Percentiles rank a stretch among this genome's conserved stretches.
Conservation (phyloP, 2,329 filamentous ascomycete genomes). For the Fusarium subglutinans region DNA sequence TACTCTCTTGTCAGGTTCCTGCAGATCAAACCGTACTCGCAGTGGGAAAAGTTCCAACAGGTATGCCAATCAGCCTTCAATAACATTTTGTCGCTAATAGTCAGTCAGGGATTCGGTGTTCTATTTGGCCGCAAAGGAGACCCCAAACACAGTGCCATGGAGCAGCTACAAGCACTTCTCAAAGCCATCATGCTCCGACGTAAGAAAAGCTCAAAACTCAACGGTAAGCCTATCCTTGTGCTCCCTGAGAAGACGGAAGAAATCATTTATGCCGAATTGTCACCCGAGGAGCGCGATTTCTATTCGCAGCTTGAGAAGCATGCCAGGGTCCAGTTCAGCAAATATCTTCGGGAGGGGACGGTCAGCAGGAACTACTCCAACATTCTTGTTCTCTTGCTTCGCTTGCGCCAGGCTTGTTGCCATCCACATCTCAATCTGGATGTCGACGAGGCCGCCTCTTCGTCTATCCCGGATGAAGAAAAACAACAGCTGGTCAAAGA, state of each 20-base stretch:
- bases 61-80: slow-evolving; percentile 48
- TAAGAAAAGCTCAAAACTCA: slow-evolving; percentile 80
- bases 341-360: slow-evolving; percentile 74
- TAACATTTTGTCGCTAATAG: neutral
- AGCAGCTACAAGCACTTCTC: slow-evolving; percentile 76
- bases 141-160: slow-evolving; percentile 72
- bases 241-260: slow-evolving; percentile 81
- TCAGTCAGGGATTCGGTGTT: slow-evolving; percentile 52
- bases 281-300: slow-evolving; percentile 76
- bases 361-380: slow-evolving; percentile 78
- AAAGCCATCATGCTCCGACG: slow-evolving; percentile 85
- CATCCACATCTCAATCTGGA: slow-evolving; percentile 46
- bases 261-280: slow-evolving; percentile 77
- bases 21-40: slow-evolving; percentile 77
- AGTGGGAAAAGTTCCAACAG: slow-evolving; percentile 67
- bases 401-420: slow-evolving; percentile 77
- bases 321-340: slow-evolving; percentile 78
- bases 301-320: slow-evolving; percentile 78
- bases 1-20: slow-evolving; percentile 82
- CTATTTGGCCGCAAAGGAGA: slow-evolving; percentile 53
- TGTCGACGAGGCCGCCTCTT: slow-evolving; percentile 47
- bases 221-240: slow-evolving; percentile 82
- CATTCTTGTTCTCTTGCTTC: slow-evolving; percentile 81
- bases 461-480: slow-evolving; percentile 55
- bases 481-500: slow-evolving; percentile 70